Conservation (phyloP, 148 eudicot species). For the Camellia lanceoleosa region DNA sequence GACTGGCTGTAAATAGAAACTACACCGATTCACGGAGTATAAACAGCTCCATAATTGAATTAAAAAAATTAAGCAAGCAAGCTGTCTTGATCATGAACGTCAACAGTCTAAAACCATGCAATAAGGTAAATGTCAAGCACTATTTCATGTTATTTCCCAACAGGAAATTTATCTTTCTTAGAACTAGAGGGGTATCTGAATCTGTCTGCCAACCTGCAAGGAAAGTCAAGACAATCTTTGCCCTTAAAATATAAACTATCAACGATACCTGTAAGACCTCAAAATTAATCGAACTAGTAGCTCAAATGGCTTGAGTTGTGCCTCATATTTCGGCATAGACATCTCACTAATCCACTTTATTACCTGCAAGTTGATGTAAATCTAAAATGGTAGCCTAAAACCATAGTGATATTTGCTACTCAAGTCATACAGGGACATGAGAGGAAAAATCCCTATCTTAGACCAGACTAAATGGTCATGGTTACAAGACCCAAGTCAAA, state of each 20-base stretch:
- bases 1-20: neutral
- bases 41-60: neutral
- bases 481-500: slow-evolving; percentile 1
- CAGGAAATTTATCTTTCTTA: neutral
- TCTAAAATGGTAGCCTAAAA: neutral
- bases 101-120: neutral
- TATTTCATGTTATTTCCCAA: neutral
- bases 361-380: neutral
- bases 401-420: neutral
- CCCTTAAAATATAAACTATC: neutral
- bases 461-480: neutral
- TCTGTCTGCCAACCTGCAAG: neutral
- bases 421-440: neutral
- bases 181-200: neutral
- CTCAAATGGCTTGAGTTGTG: neutral
- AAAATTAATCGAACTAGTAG: neutral
- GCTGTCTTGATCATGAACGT: neutral
- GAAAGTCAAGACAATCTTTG: neutral
- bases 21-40: too few species aligned
- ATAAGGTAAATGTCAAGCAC: neutral
- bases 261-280: neutral
- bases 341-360: neutral
- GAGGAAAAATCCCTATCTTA: slow-evolving; percentile 4
- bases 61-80: too few species aligned
- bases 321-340: neutral